These are phyloP conservation scores for Hymenoscyphus linearis DNA, from an alignment of 2,329 filamentous ascomycete species.

Conservation along the genomic window DNA sequence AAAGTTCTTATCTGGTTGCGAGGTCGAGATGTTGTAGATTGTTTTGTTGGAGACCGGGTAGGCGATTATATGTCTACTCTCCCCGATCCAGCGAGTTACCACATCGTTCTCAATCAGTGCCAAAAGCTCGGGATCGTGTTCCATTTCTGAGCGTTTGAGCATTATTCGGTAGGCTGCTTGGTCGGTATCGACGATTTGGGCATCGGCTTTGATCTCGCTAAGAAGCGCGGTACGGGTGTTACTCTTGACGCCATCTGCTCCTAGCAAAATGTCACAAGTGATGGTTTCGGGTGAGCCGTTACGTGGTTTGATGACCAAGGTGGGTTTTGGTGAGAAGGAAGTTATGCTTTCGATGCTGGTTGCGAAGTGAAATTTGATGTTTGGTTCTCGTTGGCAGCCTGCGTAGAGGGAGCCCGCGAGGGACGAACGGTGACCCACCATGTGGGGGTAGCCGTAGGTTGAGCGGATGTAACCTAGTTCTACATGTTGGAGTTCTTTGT, in stretches of 20 bases:
- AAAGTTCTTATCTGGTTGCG: conserved; percentile 57
- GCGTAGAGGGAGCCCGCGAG: conserved; percentile 65
- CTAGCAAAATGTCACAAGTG: conserved; percentile 48
- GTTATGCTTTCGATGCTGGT: conserved; percentile 50
- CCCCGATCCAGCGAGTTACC: conserved; percentile 72
- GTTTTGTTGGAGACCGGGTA: conserved; percentile 66
- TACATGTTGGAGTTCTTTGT: conserved; percentile 66
- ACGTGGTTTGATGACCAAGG: conserved; percentile 54
- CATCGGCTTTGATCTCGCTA: conserved; percentile 36
- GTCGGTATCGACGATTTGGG: conserved; percentile 60
- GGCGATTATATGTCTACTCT: conserved; percentile 69
- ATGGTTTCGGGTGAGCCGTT: conserved; percentile 44
- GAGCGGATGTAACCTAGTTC: conserved; percentile 60
- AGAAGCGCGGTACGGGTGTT: conserved; percentile 49
- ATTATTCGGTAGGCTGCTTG: conserved; percentile 79
- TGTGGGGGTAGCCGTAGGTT: conserved; percentile 71
- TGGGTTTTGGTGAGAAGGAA: conserved; percentile 54
- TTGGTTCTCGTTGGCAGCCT: conserved; percentile 58
- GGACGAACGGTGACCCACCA: conserved; percentile 71
- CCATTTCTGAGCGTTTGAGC: conserved; percentile 63
- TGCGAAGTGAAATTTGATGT: conserved; percentile 65
- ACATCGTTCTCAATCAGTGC: conserved; percentile 61
- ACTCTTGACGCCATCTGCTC: conserved; percentile 53
- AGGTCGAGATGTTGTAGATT: conserved; percentile 59
- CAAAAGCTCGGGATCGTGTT: conserved; percentile 60